Evolutionary conservation across 2,329 filamentous ascomycete species (phyloP).

Genomic region (Pestalotiopsis sp.): DNA sequence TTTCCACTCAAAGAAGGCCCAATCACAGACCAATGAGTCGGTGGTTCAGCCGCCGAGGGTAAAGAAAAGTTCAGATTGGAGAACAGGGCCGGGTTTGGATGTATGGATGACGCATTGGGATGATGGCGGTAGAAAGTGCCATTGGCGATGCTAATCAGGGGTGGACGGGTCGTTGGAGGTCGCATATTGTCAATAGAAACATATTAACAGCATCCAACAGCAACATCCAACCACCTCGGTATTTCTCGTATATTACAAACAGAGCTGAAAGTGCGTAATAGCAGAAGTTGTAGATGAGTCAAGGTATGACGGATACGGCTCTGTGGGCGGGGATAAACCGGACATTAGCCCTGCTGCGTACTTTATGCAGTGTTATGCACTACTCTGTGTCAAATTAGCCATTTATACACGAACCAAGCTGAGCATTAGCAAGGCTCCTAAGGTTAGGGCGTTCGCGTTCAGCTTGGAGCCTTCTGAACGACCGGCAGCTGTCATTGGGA

Average conservation of each 20-base stretch:
- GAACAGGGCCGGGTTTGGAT: constrained; percentile 73
- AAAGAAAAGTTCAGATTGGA: constrained; percentile 69
- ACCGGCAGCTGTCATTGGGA: neutral
- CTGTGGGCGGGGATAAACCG: constrained; percentile 4
- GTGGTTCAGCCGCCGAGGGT: constrained; percentile 49
- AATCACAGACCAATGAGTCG: constrained; percentile 79
- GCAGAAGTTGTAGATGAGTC: neutral
- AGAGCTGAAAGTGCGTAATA: neutral
- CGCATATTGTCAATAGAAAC: constrained; percentile 35
- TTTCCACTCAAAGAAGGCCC: constrained; percentile 78
- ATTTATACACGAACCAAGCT: neutral
- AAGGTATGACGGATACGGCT: neutral
- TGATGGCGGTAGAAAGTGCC: constrained; percentile 83
- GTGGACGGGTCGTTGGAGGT: constrained; percentile 39
- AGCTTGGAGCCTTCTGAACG: constrained; percentile 7
- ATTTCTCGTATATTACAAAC: neutral
- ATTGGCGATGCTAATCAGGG: constrained; percentile 72
- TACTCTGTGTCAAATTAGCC: neutral
- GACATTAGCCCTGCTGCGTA: neutral
- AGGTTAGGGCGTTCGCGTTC: constrained; percentile 6
- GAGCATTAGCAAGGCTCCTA: constrained; percentile 7
- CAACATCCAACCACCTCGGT: neutral
- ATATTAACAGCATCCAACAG: constrained; percentile 7
- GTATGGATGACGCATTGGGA: constrained; percentile 51
- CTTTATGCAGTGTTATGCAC: constrained; percentile 3